Evolutionary conservation across 2,329 filamentous ascomycete species (phyloP).

Genomic region (Trichophyton verrucosum): DNA sequence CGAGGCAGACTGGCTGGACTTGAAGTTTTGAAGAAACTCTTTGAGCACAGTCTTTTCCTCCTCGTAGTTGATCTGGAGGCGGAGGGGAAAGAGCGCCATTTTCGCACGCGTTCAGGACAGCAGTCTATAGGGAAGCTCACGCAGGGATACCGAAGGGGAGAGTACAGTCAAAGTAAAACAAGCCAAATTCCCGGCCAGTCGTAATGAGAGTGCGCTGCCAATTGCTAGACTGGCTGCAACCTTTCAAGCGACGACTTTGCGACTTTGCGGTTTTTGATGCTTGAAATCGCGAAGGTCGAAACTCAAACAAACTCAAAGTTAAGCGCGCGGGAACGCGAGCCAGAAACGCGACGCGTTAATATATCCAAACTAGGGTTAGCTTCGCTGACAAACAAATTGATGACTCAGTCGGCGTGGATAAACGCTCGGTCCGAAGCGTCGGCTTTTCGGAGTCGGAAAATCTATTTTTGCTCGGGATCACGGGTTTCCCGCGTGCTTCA

Average conservation of each 20-base stretch:
- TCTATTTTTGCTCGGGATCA: constrained; percentile 4
- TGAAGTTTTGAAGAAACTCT: constrained; percentile 78
- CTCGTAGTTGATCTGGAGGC: constrained; percentile 71
- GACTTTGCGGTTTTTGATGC: neutral
- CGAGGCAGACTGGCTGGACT: constrained; percentile 55
- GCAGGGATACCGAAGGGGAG: neutral
- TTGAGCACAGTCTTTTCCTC: constrained; percentile 72
- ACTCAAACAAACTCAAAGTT: neutral
- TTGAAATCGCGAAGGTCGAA: neutral
- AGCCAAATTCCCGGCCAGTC: too few species aligned
- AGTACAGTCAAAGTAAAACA: neutral
- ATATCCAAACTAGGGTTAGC: constrained; percentile 10
- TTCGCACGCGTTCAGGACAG: constrained; percentile 16
- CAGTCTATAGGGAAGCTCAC: neutral
- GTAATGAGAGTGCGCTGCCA: neutral
- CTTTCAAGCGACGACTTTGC: neutral
- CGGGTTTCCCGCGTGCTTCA: neutral
- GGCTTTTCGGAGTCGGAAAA: constrained; percentile 14
- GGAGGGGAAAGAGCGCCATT: constrained; percentile 80
- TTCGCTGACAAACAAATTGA: neutral
- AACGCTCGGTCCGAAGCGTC: constrained; percentile 21
- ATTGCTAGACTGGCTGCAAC: neutral
- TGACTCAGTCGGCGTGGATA: constrained; percentile 20
- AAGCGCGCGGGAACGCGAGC: neutral
- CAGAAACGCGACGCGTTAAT: constrained; percentile 11